Conservation (phyloP, 1,284 basidiomycete genomes). For the Ceratobasidium sp. region DNA sequence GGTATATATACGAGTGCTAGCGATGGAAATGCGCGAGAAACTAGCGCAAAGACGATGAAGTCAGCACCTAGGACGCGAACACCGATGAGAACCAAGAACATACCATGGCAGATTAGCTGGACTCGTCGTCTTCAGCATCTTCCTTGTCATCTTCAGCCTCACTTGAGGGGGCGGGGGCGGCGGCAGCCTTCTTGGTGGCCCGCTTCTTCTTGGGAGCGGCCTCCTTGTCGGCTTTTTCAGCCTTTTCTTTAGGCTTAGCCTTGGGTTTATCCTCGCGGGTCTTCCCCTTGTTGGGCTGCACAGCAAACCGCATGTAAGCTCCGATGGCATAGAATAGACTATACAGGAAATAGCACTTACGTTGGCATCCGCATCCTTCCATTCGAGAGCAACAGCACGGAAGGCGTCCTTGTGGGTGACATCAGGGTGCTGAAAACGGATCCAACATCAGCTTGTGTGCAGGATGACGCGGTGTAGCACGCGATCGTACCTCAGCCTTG, state of each 20-base stretch:
- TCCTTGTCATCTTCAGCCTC: slow-evolving; percentile 27
- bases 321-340: not conserved
- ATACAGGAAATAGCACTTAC: slow-evolving; percentile 1
- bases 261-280: slow-evolving; percentile 4
- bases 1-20: slow-evolving; percentile 22
- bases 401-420: slow-evolving; percentile 39
- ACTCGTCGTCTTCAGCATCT: slow-evolving; percentile 25
- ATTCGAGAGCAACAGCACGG: slow-evolving; percentile 18
- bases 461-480: not conserved
- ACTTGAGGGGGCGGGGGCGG: slow-evolving; percentile 6
- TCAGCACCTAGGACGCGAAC: slow-evolving; percentile 13
- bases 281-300: slow-evolving; percentile 32
- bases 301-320: slow-evolving; percentile 27
- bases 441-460: not conserved
- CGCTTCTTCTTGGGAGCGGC: slow-evolving; percentile 33
- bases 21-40: slow-evolving; percentile 8
- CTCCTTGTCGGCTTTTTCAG: slow-evolving; percentile 21
- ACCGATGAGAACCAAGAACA: not conserved
- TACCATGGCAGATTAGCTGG: slow-evolving; percentile 23
- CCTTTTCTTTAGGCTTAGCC: slow-evolving; percentile 30
- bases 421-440: slow-evolving; percentile 28
- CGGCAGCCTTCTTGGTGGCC: slow-evolving; percentile 26
- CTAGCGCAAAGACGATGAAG: slow-evolving; percentile 9
- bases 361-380: slow-evolving; percentile 36
- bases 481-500: slow-evolving; percentile 31